Base-by-base conservation (phyloP, 1,284 basidiomycete genomes). In the Volvariella surrecta region DNA sequence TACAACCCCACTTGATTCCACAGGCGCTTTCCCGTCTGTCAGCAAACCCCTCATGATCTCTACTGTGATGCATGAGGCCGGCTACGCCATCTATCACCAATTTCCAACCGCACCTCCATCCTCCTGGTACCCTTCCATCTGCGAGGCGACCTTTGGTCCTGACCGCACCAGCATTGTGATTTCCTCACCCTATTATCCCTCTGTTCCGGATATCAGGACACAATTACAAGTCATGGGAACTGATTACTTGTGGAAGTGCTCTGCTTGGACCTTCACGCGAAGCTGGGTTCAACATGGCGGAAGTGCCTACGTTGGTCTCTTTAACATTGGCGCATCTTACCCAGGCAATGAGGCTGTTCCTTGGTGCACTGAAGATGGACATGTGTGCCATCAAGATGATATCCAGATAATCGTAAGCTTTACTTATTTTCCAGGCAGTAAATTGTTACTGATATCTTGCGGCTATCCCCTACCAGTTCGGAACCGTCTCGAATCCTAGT, bases 311-410 rank as follows among this genome's bases (percentile, higher is more conserved):
- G 78, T 88, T 9, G 86, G 80, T 15, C 59, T 82, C 52, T 89
- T 76, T 62, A 64, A 64, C 32, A 58, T 81, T 39, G 88, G 88
- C 9, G 73, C 78, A 20, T 74, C 76, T 8, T 89, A 89, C 58
- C 76, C 79, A 1, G 69, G 67, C 39, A 89, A 89, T 58, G 64
- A 63, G 3, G 64, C 49, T 1, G 63, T 76, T 24, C 50, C 71
- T 0, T 76, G 70, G 54, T 87, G 84, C 61, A 68, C 66, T 6
- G 54, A 70, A 46, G 35, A 61, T 21, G 79, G 76, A 15, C 55
- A 60, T 16, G 78, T 85, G 24, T 86, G 83, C 58, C 83, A 87
- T 56, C 71, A 83, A 55, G 82, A 85, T 53, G 82, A 86, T 52
- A 85, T 86, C 44, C 63, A 78, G 64, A 80, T 86, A 55, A 73